A percentile compares a stretch with the other conserved stretches of the same genome.
phyloP scores from a whole-genome alignment of 352 stramenopile genomes.

The Pythium monospermum region DNA sequence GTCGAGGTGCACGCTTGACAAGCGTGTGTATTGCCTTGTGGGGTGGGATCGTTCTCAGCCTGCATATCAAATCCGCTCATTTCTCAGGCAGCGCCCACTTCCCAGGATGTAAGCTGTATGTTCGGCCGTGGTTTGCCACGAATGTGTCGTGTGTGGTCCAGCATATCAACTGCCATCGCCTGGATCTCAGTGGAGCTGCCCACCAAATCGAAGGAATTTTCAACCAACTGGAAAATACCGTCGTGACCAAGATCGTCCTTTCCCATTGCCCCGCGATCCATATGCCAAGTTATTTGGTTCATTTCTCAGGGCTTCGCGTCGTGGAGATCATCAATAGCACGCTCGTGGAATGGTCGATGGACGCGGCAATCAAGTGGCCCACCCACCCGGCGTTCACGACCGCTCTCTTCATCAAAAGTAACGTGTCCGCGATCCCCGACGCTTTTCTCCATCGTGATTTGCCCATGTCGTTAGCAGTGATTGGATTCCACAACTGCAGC shows the following conservation, averaged over 20 bases:
- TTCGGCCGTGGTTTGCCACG: slow-evolving; percentile 3
- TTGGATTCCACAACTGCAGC: background rate
- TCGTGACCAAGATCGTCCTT: background rate
- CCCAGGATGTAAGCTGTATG: slow-evolving; percentile 2
- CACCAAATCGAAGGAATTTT: background rate
- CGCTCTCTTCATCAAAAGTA: background rate
- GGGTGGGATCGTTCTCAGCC: background rate
- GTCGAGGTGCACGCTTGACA: background rate
- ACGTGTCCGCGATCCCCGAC: background rate
- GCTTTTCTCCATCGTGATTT: slow-evolving; percentile 1
- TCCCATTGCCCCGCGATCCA: background rate
- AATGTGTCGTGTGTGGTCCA: slow-evolving; percentile 7
- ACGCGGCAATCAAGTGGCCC: background rate
- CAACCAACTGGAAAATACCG: background rate
- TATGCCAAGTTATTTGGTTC: background rate
- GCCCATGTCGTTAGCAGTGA: background rate
- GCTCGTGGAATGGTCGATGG: slow-evolving; percentile 5
- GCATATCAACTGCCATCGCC: slow-evolving; percentile 15
- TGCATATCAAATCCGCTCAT: background rate
- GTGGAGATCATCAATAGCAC: slow-evolving; percentile 6
- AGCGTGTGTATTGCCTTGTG: background rate
- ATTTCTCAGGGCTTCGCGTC: background rate
- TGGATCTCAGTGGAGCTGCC: background rate
- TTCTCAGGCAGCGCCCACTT: background rate
- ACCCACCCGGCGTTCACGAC: background rate